Conservation (phyloP, 257 asterid species). For the Solanum rostratum region DNA sequence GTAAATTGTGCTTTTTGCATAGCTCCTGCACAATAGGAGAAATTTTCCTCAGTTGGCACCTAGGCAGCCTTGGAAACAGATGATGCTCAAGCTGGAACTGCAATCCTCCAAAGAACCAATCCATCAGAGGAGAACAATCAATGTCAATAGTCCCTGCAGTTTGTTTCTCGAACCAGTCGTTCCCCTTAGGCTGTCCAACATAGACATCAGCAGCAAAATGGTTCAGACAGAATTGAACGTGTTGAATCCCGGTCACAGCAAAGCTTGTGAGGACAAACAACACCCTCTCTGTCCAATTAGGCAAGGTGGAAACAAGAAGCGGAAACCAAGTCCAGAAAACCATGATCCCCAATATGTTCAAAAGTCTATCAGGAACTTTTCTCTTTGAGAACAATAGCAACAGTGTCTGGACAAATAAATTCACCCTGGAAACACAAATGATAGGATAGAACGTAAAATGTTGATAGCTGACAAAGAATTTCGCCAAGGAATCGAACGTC, state of each 20-base stretch:
- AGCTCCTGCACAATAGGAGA: constrained; percentile 63
- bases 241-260: constrained; percentile 52
- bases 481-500: constrained; percentile 41
- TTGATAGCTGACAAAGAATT: constrained; percentile 64
- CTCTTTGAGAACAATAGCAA: constrained; percentile 49
- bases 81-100: constrained; percentile 91
- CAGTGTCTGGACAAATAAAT: constrained; percentile 65
- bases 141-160: constrained; percentile 74
- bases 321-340: constrained; percentile 96
- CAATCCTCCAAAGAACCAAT: constrained; percentile 81
- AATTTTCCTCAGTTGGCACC: constrained; percentile 63
- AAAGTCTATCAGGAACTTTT: constrained; percentile 48
- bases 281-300: constrained; percentile 55
- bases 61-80: constrained; percentile 82
- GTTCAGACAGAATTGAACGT: constrained; percentile 69
- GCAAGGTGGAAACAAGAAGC: constrained; percentile 46
- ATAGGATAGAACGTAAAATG: constrained; percentile 64
- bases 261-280: constrained; percentile 51
- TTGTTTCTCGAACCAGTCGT: constrained; percentile 89
- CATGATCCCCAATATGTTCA: constrained; percentile 54
- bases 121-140: constrained; percentile 55
- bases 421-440: constrained; percentile 54
- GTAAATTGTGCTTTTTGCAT: constrained; percentile 72
- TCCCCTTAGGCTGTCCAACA: constrained; percentile 62
- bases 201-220: constrained; percentile 77